Conservation (phyloP, 2,329 filamentous ascomycete species). For the Aspergillus amoenus region DNA sequence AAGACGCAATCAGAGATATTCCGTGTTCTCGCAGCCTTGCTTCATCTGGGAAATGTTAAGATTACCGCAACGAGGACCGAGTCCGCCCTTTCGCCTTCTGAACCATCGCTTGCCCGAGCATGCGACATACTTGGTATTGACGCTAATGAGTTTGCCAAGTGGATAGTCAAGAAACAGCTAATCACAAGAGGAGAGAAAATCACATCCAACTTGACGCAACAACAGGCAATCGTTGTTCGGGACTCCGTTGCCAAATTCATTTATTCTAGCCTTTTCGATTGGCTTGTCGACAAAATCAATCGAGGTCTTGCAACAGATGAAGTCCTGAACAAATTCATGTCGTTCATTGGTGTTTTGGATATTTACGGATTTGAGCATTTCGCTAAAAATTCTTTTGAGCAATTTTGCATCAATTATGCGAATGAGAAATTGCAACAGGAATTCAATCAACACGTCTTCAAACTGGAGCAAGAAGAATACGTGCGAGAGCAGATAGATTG, state of each 20-base stretch:
- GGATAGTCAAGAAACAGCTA: conserved; percentile 98
- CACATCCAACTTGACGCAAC: conserved; percentile 88
- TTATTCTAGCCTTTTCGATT: conserved; percentile 97
- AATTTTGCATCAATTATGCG: conserved; percentile 99
- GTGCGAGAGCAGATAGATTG: conserved; percentile 95
- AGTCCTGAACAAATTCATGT: conserved; percentile 75
- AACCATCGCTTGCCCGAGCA: conserved; percentile 79
- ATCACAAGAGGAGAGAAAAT: conserved; percentile 97
- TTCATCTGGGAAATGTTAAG: conserved; percentile 96
- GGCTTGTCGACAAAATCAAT: conserved; percentile 98
- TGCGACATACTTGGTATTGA: conserved; percentile 86
- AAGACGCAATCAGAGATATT: conserved; percentile 82
- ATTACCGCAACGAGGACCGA: conserved; percentile 89
- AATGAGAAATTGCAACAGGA: conserved; percentile 99
- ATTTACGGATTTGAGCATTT: conserved; percentile 99
- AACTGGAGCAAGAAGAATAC: conserved; percentile 98
- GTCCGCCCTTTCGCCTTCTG: conserved; percentile 74
- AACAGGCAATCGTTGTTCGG: conserved; percentile 89
- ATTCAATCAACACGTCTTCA: conserved; percentile 99
- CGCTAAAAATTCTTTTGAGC: conserved; percentile 98
- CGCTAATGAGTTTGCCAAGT: conserved; percentile 82
- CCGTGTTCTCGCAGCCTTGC: conserved; percentile 80
- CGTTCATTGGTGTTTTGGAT: conserved; percentile 97
- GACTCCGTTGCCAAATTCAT: conserved; percentile 99
- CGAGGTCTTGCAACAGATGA: conserved; percentile 83